Conservation (phyloP, 495 filamentous ascomycete genomes). For the Aspergillus campestris region DNA sequence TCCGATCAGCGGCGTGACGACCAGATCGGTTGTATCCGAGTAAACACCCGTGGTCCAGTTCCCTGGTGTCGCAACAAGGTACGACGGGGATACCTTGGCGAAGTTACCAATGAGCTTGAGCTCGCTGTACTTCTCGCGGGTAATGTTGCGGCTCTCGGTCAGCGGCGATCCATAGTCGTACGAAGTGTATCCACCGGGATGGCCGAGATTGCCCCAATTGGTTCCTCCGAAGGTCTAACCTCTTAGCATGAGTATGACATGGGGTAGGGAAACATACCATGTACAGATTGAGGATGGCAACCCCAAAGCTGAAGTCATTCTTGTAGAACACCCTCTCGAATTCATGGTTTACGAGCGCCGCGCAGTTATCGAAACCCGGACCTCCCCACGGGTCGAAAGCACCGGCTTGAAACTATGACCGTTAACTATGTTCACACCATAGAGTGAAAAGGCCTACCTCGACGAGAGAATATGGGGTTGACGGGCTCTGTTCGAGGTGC, state of each 20-base stretch:
- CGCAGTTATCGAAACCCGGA: slow-evolving; percentile 55
- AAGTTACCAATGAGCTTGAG: slow-evolving; percentile 69
- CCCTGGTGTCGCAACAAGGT: slow-evolving; percentile 45
- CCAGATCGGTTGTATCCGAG: slow-evolving; percentile 41
- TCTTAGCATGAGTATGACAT: slow-evolving; percentile 2
- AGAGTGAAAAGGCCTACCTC: slow-evolving; percentile 35
- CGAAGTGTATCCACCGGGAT: slow-evolving; percentile 63
- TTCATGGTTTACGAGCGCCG: slow-evolving; percentile 54
- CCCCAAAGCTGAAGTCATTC: slow-evolving; percentile 60
- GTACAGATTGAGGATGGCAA: slow-evolving; percentile 56
- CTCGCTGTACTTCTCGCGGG: slow-evolving; percentile 71
- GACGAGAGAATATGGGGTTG: slow-evolving; percentile 58
- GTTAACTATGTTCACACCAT: slow-evolving; percentile 3
- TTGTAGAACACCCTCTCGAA: slow-evolving; percentile 77
- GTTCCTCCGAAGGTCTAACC: slow-evolving; percentile 59
- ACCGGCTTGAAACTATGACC: slow-evolving; percentile 59
- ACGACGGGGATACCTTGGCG: slow-evolving; percentile 57
- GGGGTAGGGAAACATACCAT: slow-evolving; percentile 43
- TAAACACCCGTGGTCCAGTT: slow-evolving; percentile 42
- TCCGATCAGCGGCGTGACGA: slow-evolving; percentile 52
- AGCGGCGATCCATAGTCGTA: slow-evolving; percentile 68
- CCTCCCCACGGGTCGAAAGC: slow-evolving; percentile 72
- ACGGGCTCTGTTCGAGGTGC: slow-evolving; percentile 52
- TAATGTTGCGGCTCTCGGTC: slow-evolving; percentile 55
- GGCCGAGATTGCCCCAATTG: slow-evolving; percentile 78